Base-by-base conservation (phyloP, 176 grass and related monocot species). In the Pharus latifolius region DNA sequence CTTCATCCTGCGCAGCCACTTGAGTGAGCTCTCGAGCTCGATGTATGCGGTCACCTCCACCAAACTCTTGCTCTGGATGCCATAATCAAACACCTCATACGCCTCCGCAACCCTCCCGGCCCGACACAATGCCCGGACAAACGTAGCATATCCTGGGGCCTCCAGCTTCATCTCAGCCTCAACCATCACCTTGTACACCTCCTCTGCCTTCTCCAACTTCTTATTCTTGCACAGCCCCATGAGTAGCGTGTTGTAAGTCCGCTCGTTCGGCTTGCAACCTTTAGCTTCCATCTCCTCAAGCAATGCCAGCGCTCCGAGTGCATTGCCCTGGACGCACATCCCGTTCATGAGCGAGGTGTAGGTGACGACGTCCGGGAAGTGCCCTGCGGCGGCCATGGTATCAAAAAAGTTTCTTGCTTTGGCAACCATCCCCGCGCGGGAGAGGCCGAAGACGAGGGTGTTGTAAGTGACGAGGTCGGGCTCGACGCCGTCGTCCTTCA, bases 391-490 rank as follows among this genome's bases (percentile, higher is more conserved):
- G 1, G 70, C 81, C 95, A 99, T 99, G 62, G 81, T 53, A 30
- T 76, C 51, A 24, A 99, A 53, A 55, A 86, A 91, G 17, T 80
- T 76, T 40, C 72, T 88, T 1, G 90, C 95, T 51, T 94, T 88
- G 25, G 55, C 25, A 16, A 94, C 62, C 87, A 99, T 88, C 2
- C 90, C 95, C 1, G 84, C 82, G 67, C 84, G 91, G 17, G 95
- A 75, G 10, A 99, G 90, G 22, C 76, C 82, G 28, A 49, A 99
- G 18, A 99, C 17, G 69, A 99, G 87, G 13, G 90, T 99, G 42
- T 91, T 99, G 76, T 94, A 91, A 1, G 95, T 94, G 42, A 99
- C 83, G n/a, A 99, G 45, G 75, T 94, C 90, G 2, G 87, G 95
- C 7, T 99, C 67, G 17, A 99, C 68, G 40, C 87, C 87, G 69